These are phyloP conservation scores for Corylus americana DNA, from an alignment of 306 rosid species.

Conservation along the genomic window DNA sequence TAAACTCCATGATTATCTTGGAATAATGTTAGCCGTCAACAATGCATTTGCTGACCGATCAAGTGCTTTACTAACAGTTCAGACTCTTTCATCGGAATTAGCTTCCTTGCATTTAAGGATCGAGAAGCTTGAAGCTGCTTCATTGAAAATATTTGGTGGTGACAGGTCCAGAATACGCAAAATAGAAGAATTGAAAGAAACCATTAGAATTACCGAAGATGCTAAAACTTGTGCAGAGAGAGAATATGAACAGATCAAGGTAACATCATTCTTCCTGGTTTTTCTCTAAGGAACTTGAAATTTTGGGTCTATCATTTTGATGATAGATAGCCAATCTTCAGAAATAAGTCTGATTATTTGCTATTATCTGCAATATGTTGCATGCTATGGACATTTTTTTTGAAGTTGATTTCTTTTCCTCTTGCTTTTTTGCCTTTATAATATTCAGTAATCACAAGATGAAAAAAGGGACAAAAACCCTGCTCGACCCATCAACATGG, in stretches of 20 bases:
- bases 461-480: background rate
- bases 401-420: background rate
- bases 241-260: conserved; percentile 91
- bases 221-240: conserved; percentile 66
- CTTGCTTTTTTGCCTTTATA: background rate
- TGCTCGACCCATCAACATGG: background rate
- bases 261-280: conserved; percentile 29
- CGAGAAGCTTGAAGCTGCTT: conserved; percentile 89
- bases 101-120: conserved; percentile 57
- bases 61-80: conserved; percentile 88
- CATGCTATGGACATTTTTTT: background rate
- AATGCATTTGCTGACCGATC: conserved; percentile 88
- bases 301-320: background rate
- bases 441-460: background rate
- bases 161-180: conserved; percentile 82
- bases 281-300: conserved; percentile 1
- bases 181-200: conserved; percentile 79
- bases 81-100: conserved; percentile 84
- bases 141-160: conserved; percentile 92
- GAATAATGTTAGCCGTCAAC: conserved; percentile 76
- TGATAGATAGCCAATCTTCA: background rate
- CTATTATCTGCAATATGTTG: background rate
- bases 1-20: conserved; percentile 94
- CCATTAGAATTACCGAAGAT: conserved; percentile 64
- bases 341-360: background rate